Base-by-base conservation (phyloP, 2,329 filamentous ascomycete species). In the Clonostachys byssicola region DNA sequence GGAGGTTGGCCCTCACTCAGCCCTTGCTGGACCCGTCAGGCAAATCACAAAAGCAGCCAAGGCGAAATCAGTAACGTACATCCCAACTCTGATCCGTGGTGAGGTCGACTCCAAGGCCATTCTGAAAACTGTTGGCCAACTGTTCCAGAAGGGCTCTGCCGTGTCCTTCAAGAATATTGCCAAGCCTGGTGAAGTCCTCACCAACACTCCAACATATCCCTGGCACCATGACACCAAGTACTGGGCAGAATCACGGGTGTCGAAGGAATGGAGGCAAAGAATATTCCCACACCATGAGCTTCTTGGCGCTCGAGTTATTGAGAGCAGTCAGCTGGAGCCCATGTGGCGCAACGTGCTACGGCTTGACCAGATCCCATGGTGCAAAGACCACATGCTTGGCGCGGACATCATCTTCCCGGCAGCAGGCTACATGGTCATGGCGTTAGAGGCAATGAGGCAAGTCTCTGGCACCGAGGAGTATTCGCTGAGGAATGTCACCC, bases 1-100 rank as follows among this genome's bases (percentile, higher is more conserved):
- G 3, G 65, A 70, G 40, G 43, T 70, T 5, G 65, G 66, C 0
- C 65, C 66, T 3, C 65, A 68, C 41, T 61, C 71, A 0, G 68
- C 71, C 0, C 60, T 77, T 0, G 64, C 67, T 45, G 66, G 66
- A 0, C 73, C 73, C 0, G 51, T 64, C 0, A 58, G 54, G 5
- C 62, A 73, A 45, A 68, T 47, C n/a, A 53, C 5, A 57, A 58
- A 14, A 42, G 36, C 9, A 20, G 9, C 52, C 33, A 48, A 49
- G 34, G 39, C 51, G 8, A 42, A 43, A 14, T 45, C 50, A 1
- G 14, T 60, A 1, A 53, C 63, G 0, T 63, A 63, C 18, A 51
- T 8, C 51, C 48, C 45, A 30, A 34, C 23, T 13, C 33, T 44
- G 6, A 16, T 34, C 13, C 42, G 42, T 2, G n/a, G n/a, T 14